Base-by-base conservation (phyloP, 2,329 filamentous ascomycete genomes). In the Nigrograna mackinnonii region DNA sequence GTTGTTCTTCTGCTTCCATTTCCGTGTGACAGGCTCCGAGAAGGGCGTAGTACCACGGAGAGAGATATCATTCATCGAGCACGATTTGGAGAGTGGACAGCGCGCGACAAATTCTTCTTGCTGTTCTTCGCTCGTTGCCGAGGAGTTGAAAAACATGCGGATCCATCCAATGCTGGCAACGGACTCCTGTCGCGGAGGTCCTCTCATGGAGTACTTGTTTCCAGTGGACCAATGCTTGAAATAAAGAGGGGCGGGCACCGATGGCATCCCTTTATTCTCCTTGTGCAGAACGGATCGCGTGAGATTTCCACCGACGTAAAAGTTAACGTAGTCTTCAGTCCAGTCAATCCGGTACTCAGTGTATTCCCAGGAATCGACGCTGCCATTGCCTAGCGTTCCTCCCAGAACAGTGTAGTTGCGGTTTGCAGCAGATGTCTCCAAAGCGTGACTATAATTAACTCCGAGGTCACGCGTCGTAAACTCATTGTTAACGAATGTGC, bases 61-160 rank as follows among this genome's bases (percentile, higher is more conserved):
- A 7, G 52, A 53, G 21, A 52, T 48, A 40, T 71, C 66, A 21
- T 62, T 54, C 50, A 67, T 67, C 2, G 52, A 58, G 43, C 71
- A 74, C 11, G 67, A 65, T 24, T 59, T 51, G 3, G 48, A 35
- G 11, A 58, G 19, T 14, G 53, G 42, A 38, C 69, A 73, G 22
- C 56, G 55, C 3, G 47, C 38, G 18, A 58, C 52, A 38, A 67
- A 70, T 5, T 55, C 48, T 9, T 55, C 46, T 20, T 47, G 54
- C 5, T 52, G 47, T 11, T 61, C 50, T 14, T 60, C 40, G 6
- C 60, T 72, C 56, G 65, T 71, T 6, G 64, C 49, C 2, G 74
- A 75, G 1, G 73, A 73, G 48, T 78, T 78, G 66, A 78, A 78
- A 52, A 78, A 78, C 20, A 72, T 58, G n/a, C 74, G 67, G 7